Conservation (phyloP, 2,329 filamentous ascomycete genomes). For the Aspergillus terreus region DNA sequence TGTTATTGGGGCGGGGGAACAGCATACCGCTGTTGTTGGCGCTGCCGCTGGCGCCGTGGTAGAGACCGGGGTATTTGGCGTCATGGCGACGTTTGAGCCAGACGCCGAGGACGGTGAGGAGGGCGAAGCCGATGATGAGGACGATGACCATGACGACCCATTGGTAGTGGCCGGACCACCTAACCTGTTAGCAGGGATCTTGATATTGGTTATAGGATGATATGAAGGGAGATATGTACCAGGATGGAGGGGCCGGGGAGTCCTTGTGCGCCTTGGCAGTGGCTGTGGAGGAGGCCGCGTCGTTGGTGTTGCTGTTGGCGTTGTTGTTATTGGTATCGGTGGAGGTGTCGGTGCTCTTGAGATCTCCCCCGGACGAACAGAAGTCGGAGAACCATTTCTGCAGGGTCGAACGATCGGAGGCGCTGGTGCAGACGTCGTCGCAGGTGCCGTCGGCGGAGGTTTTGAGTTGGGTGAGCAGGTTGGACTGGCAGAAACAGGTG, state of each 20-base stretch:
- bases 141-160: slow-evolving; percentile 82
- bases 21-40: slow-evolving; percentile 23
- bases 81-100: slow-evolving; percentile 72
- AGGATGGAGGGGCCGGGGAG: slow-evolving; percentile 15
- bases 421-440: slow-evolving; percentile 53
- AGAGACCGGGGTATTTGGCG: slow-evolving; percentile 49
- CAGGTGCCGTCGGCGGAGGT: slow-evolving; percentile 59
- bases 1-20: slow-evolving; percentile 13
- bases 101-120: slow-evolving; percentile 64
- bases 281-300: slow-evolving; percentile 9
- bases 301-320: slow-evolving; percentile 17
- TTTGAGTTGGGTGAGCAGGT: slow-evolving; percentile 57
- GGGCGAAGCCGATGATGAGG: slow-evolving; percentile 64
- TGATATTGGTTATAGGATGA: no score
- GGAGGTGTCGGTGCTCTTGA: slow-evolving; percentile 25
- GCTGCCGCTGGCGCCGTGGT: slow-evolving; percentile 23
- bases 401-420: slow-evolving; percentile 55
- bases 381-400: slow-evolving; percentile 67
- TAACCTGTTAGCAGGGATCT: slow-evolving; percentile 2
- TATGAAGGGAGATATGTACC: slow-evolving; percentile 14
- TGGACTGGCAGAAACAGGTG: slow-evolving; percentile 70
- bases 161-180: slow-evolving; percentile 59
- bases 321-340: slow-evolving; percentile 22
- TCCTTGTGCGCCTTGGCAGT: slow-evolving; percentile 16
- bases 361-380: slow-evolving; percentile 52